Conservation (phyloP, 2,329 filamentous ascomycete species). For the Hypoxylon sp. region DNA sequence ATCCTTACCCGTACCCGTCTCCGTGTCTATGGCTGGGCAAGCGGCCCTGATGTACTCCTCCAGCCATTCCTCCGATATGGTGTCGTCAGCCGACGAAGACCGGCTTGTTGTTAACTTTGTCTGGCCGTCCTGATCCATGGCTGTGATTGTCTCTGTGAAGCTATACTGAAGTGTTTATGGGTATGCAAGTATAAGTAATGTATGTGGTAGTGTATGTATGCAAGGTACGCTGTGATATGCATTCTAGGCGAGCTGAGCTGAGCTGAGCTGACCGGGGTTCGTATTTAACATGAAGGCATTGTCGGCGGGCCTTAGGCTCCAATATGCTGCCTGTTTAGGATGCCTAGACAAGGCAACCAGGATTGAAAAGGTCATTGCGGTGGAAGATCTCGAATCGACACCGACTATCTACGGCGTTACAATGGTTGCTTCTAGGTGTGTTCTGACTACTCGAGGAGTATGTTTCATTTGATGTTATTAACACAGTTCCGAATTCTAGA, state of each 20-base stretch:
- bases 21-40: constrained; percentile 1
- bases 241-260: background rate
- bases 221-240: constrained; percentile 10
- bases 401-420: constrained; percentile 2
- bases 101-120: background rate
- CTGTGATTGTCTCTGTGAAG: background rate
- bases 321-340: constrained; percentile 26
- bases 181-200: background rate
- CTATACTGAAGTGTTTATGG: background rate
- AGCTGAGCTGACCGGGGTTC: constrained; percentile 15
- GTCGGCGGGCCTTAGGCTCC: constrained; percentile 16
- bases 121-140: background rate
- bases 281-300: constrained; percentile 35
- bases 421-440: background rate
- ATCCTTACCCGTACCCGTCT: background rate
- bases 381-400: constrained; percentile 2
- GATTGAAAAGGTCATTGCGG: constrained; percentile 20
- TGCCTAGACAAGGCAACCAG: constrained; percentile 14
- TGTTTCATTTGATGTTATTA: background rate
- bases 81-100: background rate
- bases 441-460: background rate
- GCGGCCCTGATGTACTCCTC: constrained; percentile 8
- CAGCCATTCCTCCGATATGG: background rate
- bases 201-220: constrained; percentile 1
- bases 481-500: background rate